Percentiles rank a stretch among this genome's conserved stretches.
Evolutionary conservation across 1,139 yeast species (phyloP).

Genomic region (Hyphopichia pseudoburtonii): DNA sequence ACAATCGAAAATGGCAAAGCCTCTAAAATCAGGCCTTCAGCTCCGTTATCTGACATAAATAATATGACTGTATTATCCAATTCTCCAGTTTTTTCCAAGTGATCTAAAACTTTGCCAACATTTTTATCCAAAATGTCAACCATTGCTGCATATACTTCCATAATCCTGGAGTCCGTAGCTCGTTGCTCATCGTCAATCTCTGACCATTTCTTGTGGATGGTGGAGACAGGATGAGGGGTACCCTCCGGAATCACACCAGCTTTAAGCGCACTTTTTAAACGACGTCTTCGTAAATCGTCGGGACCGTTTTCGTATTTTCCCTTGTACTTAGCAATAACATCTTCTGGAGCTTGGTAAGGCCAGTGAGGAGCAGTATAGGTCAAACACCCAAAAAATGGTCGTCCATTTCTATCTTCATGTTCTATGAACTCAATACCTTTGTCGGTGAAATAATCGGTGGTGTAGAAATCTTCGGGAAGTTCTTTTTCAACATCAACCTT

Average conservation of each 20-base stretch:
- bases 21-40: conserved; percentile 58
- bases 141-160: conserved; percentile 63
- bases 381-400: conserved; percentile 53
- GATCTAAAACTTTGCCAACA: conserved; percentile 45
- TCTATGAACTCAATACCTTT: conserved; percentile 39
- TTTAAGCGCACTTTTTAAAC: conserved; percentile 40
- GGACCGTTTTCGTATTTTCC: conserved; percentile 55
- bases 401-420: conserved; percentile 26
- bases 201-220: conserved; percentile 40
- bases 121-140: conserved; percentile 53
- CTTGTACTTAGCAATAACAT: conserved; percentile 44
- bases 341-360: conserved; percentile 59
- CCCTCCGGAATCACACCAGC: conserved; percentile 46
- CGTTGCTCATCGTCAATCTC: conserved; percentile 37
- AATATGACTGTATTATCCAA: conserved; percentile 53
- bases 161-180: conserved; percentile 38
- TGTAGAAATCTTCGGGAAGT: conserved; percentile 49
- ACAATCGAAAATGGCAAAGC: conserved; percentile 44
- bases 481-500: conserved; percentile 30
- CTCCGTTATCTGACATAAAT: conserved; percentile 62
- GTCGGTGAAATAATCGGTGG: conserved; percentile 45
- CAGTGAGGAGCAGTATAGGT: conserved; percentile 65
- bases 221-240: conserved; percentile 47
- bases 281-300: conserved; percentile 33
- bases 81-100: conserved; percentile 38